These are phyloP conservation scores for Acrocalymma vagum DNA, from an alignment of 2,329 filamentous ascomycete species.

Conservation along the genomic window DNA sequence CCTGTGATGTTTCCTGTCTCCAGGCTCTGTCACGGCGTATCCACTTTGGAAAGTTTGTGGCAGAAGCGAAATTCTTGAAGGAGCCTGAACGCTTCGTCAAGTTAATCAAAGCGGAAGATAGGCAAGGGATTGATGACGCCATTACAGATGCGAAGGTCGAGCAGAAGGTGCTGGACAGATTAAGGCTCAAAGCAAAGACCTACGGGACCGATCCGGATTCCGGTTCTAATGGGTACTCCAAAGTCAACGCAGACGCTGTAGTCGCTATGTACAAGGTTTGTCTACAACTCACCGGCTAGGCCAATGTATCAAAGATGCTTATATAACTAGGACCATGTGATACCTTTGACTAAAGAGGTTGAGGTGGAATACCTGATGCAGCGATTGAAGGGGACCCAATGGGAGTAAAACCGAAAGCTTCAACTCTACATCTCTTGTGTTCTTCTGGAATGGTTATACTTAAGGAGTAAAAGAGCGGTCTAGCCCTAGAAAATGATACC, in stretches of 20 bases:
- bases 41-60: constrained; percentile 98
- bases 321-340: constrained; percentile 75
- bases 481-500: constrained; percentile 2
- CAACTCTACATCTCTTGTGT: background rate
- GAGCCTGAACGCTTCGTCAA: constrained; percentile 82
- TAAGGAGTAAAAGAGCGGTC: too few species aligned
- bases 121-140: constrained; percentile 82
- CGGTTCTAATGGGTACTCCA: constrained; percentile 65
- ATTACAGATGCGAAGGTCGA: constrained; percentile 93
- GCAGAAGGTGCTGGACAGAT: constrained; percentile 85
- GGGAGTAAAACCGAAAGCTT: too few species aligned
- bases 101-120: constrained; percentile 83
- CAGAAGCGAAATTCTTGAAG: constrained; percentile 90
- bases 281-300: background rate
- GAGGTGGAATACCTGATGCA: constrained; percentile 99
- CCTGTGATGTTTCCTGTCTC: constrained; percentile 87
- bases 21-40: constrained; percentile 91
- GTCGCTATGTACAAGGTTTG: constrained; percentile 50
- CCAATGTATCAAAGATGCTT: background rate
- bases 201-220: constrained; percentile 90
- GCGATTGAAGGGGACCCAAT: constrained; percentile 69
- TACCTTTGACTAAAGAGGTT: constrained; percentile 96
- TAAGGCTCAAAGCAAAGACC: constrained; percentile 88
- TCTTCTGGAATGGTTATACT: too few species aligned
- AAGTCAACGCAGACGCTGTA: constrained; percentile 87